Evolutionary conservation across 2,329 filamentous ascomycete genomes (phyloP).

Genomic region (Neoscytalidium dimidiatum): DNA sequence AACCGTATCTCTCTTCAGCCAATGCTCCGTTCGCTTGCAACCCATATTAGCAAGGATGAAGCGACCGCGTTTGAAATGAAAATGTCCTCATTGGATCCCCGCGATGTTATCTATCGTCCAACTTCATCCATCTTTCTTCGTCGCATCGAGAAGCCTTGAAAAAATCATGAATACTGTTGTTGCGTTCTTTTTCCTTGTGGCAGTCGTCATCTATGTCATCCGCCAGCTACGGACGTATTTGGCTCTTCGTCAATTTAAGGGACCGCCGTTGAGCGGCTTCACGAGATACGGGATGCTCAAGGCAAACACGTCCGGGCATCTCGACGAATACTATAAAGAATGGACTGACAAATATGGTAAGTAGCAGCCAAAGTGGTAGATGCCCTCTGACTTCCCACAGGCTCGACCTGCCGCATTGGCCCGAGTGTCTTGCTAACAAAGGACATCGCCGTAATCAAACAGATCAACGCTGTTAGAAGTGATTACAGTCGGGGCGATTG

Average conservation of each 20-base stretch:
- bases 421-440: constrained; percentile 53
- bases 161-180: not conserved
- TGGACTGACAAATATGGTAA: constrained; percentile 41
- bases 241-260: constrained; percentile 37
- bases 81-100: not conserved
- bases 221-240: constrained; percentile 33
- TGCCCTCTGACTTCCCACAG: not conserved
- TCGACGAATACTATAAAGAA: constrained; percentile 40
- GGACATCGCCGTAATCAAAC: constrained; percentile 48
- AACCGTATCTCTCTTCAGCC: not conserved
- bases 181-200: constrained; percentile 11
- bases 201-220: constrained; percentile 25
- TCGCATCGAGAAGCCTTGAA: not conserved
- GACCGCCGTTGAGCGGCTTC: constrained; percentile 40
- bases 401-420: constrained; percentile 39
- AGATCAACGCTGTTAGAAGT: constrained; percentile 44
- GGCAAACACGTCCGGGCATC: constrained; percentile 37
- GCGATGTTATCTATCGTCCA: not conserved
- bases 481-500: constrained; percentile 42
- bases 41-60: not conserved
- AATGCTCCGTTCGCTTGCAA: not conserved
- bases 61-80: not conserved
- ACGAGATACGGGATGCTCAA: constrained; percentile 41
- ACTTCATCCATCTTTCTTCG: not conserved
- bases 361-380: constrained; percentile 13